Percentiles rank a stretch among this genome's conserved stretches.
Conservation (phyloP, 164 flowering plant genomes). For the Pachysandra terminalis region DNA sequence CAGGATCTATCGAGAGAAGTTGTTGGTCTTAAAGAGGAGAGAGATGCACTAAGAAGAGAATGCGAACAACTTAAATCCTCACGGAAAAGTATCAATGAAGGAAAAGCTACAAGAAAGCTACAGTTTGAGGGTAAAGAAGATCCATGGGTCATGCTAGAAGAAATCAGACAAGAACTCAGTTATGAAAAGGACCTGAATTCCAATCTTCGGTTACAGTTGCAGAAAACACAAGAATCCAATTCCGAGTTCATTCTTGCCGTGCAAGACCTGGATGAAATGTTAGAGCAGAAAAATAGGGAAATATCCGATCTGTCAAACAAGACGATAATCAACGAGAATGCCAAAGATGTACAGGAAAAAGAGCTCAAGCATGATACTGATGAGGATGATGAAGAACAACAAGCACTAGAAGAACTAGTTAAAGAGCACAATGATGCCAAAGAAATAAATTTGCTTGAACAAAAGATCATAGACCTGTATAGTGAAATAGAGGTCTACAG, state of each 20-base stretch:
- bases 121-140: slow-evolving; percentile 48
- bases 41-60: slow-evolving; percentile 61
- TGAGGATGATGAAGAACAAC: slow-evolving; percentile 55
- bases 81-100: slow-evolving; percentile 28
- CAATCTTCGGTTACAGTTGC: slow-evolving; percentile 71
- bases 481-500: slow-evolving; percentile 60
- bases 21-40: slow-evolving; percentile 59
- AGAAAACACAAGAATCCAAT: slow-evolving; percentile 91
- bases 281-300: slow-evolving; percentile 60
- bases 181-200: slow-evolving; percentile 74
- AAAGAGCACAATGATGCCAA: slow-evolving; percentile 47
- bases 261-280: slow-evolving; percentile 68
- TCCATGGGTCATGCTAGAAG: slow-evolving; percentile 49
- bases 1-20: slow-evolving; percentile 75
- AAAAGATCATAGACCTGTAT: slow-evolving; percentile 48
- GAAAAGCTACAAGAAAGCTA: slow-evolving; percentile 34
- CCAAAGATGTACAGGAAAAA: slow-evolving; percentile 14
- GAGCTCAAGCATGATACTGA: slow-evolving; percentile 18
- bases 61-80: slow-evolving; percentile 54
- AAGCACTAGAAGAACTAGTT: slow-evolving; percentile 59
- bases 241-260: slow-evolving; percentile 83
- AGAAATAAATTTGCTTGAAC: slow-evolving; percentile 48
- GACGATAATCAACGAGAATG: slow-evolving; percentile 18
- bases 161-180: slow-evolving; percentile 69
- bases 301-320: slow-evolving; percentile 25